Base-by-base conservation (phyloP, 805 yeast species). In the Ogataea degrootiae region DNA sequence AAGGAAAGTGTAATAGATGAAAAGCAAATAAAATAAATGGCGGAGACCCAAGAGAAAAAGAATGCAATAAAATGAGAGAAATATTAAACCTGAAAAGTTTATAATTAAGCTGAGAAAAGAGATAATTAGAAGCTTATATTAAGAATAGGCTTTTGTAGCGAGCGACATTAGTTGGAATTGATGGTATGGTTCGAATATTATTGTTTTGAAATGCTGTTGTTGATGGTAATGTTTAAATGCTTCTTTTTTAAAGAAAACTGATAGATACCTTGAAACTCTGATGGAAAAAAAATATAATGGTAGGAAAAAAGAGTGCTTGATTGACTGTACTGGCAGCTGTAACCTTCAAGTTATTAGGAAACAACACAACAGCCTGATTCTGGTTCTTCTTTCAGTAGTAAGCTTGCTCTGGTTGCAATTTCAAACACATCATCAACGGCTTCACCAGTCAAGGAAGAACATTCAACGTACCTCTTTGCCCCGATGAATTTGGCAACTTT, bases 401-500 rank as follows among this genome's bases (percentile, higher is more conserved):
- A 68, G 60, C 94, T 84, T 3, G 91, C 83, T 56, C 97, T 74
- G 1, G 96, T 87, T 15, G 97, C 97, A 43, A 81, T 80, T 67
- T 91, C 97, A 64, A 91, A 90, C 2, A 91, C 91, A 61, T 87
- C 95, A 65, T 90, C 97, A 21, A 91, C 97, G 12, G 96, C 96
- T 62, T 88, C 96, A 5, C 97, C 97, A 2, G 96, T 87, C 55
- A 91, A 70, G 1, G 97, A 89, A 42, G 96, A 86, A 61, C 97
- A 88, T 60, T 91, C 97, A 61, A 91, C 68, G 62, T 87, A 91
- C 51, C 73, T 76, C 53, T 85, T 82, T 1, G 97, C 97, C 5
- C 96, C 96, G 37, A 91, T 85, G 46, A 79, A 77, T 46, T 75
- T 75, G 0, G 96, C 96, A 23, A 83, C 85, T 42, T 71, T 72